phyloP scores from a whole-genome alignment of 2,329 filamentous ascomycete genomes.

The Aspergillus aculeatus region DNA sequence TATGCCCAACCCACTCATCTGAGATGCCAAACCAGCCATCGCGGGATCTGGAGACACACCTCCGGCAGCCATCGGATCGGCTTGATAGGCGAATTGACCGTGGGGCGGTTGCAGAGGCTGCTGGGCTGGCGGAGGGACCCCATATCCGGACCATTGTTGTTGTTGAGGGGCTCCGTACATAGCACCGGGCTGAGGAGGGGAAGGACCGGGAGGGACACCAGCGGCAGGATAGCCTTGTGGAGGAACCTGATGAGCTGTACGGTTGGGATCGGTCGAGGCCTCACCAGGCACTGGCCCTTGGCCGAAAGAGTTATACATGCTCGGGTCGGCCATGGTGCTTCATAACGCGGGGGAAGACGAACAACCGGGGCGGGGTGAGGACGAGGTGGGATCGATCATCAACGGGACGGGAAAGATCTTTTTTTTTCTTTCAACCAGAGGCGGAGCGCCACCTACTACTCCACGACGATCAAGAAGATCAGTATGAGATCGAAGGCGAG shows the following conservation, averaged over 20 bases:
- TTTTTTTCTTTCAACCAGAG: not conserved
- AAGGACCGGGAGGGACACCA: conserved; percentile 35
- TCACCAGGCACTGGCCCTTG: conserved; percentile 42
- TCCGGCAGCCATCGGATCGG: conserved; percentile 25
- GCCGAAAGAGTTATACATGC: conserved; percentile 42
- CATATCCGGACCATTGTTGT: conserved; percentile 34
- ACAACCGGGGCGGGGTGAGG: conserved; percentile 6
- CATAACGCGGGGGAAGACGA: conserved; percentile 24
- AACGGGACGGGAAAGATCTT: not conserved
- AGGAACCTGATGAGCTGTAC: conserved; percentile 48
- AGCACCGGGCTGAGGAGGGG: conserved; percentile 39
- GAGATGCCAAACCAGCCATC: conserved; percentile 52
- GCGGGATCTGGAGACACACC: conserved; percentile 29
- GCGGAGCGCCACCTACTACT: conserved; percentile 9
- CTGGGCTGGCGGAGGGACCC: conserved; percentile 18
- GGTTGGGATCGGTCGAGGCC: conserved; percentile 55
- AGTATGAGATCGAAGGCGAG: not conserved
- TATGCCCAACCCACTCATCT: conserved; percentile 76
- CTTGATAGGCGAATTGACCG: conserved; percentile 29
- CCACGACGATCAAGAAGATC: not conserved
- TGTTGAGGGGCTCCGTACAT: conserved; percentile 35
- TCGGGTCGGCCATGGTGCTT: conserved; percentile 44
- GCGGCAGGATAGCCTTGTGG: conserved; percentile 52
- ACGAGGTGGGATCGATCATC: conserved; percentile 9
- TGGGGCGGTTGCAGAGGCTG: conserved; percentile 26